Evolutionary conservation across 495 filamentous ascomycete species (phyloP).

Genomic region (Xylaria intraflava): DNA sequence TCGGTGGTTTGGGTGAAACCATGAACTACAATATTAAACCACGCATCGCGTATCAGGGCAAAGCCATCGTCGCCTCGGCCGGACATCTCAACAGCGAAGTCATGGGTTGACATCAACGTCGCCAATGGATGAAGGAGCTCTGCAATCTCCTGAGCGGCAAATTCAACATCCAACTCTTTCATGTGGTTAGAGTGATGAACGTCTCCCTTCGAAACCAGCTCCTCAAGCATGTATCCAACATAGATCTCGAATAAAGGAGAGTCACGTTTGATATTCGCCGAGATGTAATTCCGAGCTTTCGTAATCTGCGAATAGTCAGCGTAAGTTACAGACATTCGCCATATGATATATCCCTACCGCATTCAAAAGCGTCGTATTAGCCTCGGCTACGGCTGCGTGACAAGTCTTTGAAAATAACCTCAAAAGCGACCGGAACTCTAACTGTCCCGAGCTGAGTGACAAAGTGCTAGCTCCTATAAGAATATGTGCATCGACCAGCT

Average conservation of each 20-base stretch:
- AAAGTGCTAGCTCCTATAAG: conserved; percentile 72
- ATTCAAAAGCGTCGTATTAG: conserved; percentile 50
- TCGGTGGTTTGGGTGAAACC: conserved; percentile 71
- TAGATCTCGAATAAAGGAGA: conserved; percentile 74
- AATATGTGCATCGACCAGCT: conserved; percentile 70
- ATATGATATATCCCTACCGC: conserved; percentile 50
- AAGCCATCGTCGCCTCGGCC: conserved; percentile 55
- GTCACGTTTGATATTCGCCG: conserved; percentile 55
- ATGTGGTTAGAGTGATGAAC: conserved; percentile 52
- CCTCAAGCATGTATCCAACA: conserved; percentile 73
- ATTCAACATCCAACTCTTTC: conserved; percentile 63
- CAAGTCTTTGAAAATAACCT: conserved; percentile 71
- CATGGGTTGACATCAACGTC: conserved; percentile 57
- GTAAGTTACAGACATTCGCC: conserved; percentile 12
- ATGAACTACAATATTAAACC: conserved; percentile 95
- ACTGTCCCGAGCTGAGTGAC: conserved; percentile 63
- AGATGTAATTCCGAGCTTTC: conserved; percentile 72
- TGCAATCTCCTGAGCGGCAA: conserved; percentile 76
- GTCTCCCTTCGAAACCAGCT: conserved; percentile 85
- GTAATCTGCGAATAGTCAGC: conserved; percentile 44
- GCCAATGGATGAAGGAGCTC: conserved; percentile 79
- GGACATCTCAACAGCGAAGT: conserved; percentile 32
- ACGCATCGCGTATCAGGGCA: conserved; percentile 77
- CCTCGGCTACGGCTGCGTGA: conserved; percentile 62
- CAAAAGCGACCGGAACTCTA: conserved; percentile 77